Conservation (phyloP, 163 green algal genomes). For the Scenedesmus sp. region DNA sequence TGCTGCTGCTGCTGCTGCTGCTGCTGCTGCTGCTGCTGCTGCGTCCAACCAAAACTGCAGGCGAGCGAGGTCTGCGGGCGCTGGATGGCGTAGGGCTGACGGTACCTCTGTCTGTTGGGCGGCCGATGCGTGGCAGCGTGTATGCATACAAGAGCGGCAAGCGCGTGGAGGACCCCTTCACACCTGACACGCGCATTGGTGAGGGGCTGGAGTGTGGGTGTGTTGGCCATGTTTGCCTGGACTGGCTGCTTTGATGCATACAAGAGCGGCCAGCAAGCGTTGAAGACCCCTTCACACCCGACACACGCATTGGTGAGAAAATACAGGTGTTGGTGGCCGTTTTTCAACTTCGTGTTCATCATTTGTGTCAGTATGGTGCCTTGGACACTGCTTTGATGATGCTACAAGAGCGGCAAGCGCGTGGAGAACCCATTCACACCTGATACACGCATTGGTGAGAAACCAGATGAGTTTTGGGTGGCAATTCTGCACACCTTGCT, state of each 20-base stretch:
- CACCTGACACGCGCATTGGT: slow-evolving; percentile 42
- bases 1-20: not conserved
- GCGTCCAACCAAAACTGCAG: not conserved
- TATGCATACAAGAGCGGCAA: slow-evolving; percentile 51
- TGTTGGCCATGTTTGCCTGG: no score
- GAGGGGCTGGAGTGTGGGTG: not conserved
- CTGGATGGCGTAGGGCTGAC: slow-evolving; percentile 17
- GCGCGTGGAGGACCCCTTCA: slow-evolving; percentile 48
- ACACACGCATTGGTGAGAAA: no score
- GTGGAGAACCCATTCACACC: no score
- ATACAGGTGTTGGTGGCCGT: no score
- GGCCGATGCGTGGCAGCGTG: slow-evolving; percentile 41
- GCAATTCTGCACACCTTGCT: no score
- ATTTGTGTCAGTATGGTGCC: no score
- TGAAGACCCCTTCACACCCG: no score
- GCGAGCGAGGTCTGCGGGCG: slow-evolving; percentile 24
- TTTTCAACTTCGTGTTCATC: no score
- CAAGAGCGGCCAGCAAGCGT: slow-evolving; percentile 19
- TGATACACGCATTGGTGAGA: no score
- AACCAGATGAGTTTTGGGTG: no score
- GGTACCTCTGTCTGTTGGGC: slow-evolving; percentile 5
- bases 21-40: not conserved
- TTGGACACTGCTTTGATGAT: no score
- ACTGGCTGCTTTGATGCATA: not conserved
- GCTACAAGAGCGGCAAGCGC: not conserved